phyloP scores from a whole-genome alignment of 164 flowering plant species.

The Buxus sempervirens region DNA sequence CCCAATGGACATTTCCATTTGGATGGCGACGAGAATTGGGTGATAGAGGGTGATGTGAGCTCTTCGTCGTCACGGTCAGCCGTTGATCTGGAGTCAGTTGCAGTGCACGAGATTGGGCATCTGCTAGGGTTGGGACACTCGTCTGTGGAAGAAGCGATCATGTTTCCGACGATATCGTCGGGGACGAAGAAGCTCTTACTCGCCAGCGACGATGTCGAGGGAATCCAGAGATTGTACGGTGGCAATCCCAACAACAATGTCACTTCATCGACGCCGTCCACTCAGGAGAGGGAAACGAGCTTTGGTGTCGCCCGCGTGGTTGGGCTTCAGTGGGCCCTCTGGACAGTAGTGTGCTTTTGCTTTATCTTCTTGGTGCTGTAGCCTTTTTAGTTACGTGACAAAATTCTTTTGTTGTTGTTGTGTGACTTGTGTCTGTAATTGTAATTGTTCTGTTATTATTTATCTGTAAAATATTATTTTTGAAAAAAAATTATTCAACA shows the following conservation, averaged over 20 bases:
- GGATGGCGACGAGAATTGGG: conserved; percentile 65
- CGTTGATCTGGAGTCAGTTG: conserved; percentile 30
- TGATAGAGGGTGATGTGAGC: conserved; percentile 22
- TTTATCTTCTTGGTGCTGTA: not conserved
- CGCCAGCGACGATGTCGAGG: conserved; percentile 19
- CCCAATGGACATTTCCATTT: conserved; percentile 61
- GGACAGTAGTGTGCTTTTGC: not conserved
- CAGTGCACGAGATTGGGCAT: conserved; percentile 27
- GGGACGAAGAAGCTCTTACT: conserved; percentile 18
- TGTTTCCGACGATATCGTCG: conserved; percentile 9
- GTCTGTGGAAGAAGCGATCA: conserved; percentile 12
- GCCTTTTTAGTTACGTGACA: too few species aligned
- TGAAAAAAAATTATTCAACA: too few species aligned
- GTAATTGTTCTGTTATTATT: too few species aligned
- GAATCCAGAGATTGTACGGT: conserved; percentile 17
- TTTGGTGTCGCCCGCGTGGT: not conserved
- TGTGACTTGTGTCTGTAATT: too few species aligned
- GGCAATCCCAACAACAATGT: conserved; percentile 1
- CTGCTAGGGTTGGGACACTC: conserved; percentile 28
- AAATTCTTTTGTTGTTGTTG: too few species aligned
- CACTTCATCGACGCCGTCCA: not conserved
- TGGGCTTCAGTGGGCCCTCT: not conserved
- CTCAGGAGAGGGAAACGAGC: not conserved
- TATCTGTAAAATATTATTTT: too few species aligned
- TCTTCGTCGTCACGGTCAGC: not conserved